Conservation (phyloP, 1,284 basidiomycete species). For the Papiliotrema fonsecae region DNA sequence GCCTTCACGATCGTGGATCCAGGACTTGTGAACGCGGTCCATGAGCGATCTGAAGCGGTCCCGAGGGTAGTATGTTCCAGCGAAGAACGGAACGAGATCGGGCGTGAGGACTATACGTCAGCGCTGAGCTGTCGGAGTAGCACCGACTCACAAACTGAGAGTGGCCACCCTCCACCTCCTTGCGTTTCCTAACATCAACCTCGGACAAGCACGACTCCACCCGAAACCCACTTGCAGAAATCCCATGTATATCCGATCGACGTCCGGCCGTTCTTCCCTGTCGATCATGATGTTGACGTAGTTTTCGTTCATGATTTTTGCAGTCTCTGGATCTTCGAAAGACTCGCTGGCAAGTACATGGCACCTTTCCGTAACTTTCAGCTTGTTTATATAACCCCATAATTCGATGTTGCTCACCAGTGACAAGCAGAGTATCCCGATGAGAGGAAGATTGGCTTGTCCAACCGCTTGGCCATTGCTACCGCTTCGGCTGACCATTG, state of each 20-base stretch:
- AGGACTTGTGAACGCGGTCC: constrained; percentile 30
- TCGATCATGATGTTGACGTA: constrained; percentile 53
- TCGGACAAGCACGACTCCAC: background rate
- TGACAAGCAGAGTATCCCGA: constrained; percentile 51
- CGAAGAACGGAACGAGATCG: constrained; percentile 51
- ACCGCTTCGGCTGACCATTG: constrained; percentile 51
- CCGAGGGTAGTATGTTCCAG: constrained; percentile 50
- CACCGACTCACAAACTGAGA: constrained; percentile 41
- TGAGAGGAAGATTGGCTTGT: constrained; percentile 51
- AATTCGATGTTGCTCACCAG: constrained; percentile 22
- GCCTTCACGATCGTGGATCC: constrained; percentile 30
- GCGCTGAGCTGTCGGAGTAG: background rate
- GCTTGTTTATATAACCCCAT: background rate
- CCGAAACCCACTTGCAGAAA: constrained; percentile 44
- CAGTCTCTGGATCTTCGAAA: constrained; percentile 50
- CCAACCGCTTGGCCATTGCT: constrained; percentile 43
- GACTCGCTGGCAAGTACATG: constrained; percentile 48
- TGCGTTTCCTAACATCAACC: constrained; percentile 36
- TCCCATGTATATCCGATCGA: constrained; percentile 52
- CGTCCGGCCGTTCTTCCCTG: constrained; percentile 52
- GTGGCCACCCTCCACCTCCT: constrained; percentile 52
- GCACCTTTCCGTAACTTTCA: constrained; percentile 10
- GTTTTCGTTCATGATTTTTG: constrained; percentile 50
- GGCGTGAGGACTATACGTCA: constrained; percentile 47
- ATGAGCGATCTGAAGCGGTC: constrained; percentile 29